Conservation (phyloP, 371 early-diverging fungal genomes). For the Dichotomocladium elegans region DNA sequence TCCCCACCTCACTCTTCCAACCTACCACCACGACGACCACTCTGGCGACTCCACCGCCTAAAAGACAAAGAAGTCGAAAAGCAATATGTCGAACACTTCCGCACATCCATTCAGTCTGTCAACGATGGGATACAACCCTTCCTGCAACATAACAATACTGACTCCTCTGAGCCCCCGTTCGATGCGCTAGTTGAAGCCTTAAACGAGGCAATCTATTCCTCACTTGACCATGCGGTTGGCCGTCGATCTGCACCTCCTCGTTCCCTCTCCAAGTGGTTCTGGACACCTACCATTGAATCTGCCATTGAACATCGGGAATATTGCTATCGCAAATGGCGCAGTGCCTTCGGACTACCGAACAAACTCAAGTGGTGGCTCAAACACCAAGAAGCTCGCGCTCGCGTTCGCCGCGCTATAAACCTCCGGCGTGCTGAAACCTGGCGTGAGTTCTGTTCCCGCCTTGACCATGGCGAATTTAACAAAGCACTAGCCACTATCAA, state of each 20-base stretch:
- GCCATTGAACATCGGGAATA: slow-evolving; percentile 1
- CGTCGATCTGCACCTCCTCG: background rate
- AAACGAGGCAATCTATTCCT: background rate
- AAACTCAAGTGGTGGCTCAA: slow-evolving; percentile 1
- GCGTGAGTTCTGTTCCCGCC: slow-evolving; percentile 2
- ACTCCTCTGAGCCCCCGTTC: background rate
- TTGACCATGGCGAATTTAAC: slow-evolving; percentile 1
- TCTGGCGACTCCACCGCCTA: background rate
- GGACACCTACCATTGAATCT: background rate
- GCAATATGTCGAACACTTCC: background rate
- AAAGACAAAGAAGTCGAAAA: background rate
- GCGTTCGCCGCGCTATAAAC: background rate
- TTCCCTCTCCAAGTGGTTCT: slow-evolving; percentile 6
- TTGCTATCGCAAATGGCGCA: slow-evolving; percentile 10
- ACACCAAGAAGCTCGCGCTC: slow-evolving; percentile 9
- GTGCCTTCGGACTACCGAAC: slow-evolving; percentile 3
- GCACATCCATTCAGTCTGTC: background rate
- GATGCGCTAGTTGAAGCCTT: background rate
- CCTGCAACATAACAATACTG: background rate
- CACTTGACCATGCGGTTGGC: slow-evolving; percentile 5
- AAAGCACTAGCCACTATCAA: slow-evolving; percentile 11
- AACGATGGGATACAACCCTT: background rate
- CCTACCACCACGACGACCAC: background rate
- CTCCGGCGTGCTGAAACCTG: slow-evolving; percentile 12
- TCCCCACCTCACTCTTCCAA: background rate